Evolutionary conservation across 805 yeast species (phyloP).

Genomic region (Kazachstania psychrophila): DNA sequence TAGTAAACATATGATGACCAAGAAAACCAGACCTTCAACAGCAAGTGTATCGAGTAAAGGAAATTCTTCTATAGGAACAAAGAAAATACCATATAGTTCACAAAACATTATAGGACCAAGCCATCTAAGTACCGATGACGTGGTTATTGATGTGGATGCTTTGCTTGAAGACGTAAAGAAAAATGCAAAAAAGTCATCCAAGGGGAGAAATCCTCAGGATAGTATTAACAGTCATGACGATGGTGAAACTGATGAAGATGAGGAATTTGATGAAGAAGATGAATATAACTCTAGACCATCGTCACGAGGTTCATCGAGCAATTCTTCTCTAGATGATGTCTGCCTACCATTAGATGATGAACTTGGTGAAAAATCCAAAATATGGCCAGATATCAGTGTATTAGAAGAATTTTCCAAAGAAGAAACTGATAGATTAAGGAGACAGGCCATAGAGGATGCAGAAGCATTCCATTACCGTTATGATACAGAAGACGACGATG

Average conservation of each 20-base stretch:
- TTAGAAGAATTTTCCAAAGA: constrained; percentile 69
- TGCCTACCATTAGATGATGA: constrained; percentile 72
- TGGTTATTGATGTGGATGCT: constrained; percentile 30
- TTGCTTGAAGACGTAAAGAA: constrained; percentile 24
- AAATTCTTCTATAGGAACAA: neutral
- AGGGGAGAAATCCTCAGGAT: too few species aligned
- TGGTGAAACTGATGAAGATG: constrained; percentile 1
- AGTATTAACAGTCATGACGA: neutral
- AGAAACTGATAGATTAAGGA: constrained; percentile 45
- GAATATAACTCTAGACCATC: constrained; percentile 36
- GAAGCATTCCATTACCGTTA: constrained; percentile 32
- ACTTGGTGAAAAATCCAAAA: constrained; percentile 18
- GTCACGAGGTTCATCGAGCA: constrained; percentile 36
- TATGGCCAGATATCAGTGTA: constrained; percentile 79
- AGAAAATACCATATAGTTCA: neutral
- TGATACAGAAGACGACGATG: constrained; percentile 25
- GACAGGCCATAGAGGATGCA: constrained; percentile 34
- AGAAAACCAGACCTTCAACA: neutral
- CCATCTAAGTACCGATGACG: constrained; percentile 12
- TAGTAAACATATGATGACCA: constrained; percentile 1
- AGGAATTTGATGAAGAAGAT: constrained; percentile 16
- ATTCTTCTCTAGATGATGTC: constrained; percentile 82
- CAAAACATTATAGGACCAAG: too few species aligned
- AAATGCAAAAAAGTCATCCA: constrained; percentile 3
- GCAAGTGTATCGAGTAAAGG: neutral